These are phyloP conservation scores for Solanum pennellii DNA, from an alignment of 257 asterid species.

Conservation along the genomic window DNA sequence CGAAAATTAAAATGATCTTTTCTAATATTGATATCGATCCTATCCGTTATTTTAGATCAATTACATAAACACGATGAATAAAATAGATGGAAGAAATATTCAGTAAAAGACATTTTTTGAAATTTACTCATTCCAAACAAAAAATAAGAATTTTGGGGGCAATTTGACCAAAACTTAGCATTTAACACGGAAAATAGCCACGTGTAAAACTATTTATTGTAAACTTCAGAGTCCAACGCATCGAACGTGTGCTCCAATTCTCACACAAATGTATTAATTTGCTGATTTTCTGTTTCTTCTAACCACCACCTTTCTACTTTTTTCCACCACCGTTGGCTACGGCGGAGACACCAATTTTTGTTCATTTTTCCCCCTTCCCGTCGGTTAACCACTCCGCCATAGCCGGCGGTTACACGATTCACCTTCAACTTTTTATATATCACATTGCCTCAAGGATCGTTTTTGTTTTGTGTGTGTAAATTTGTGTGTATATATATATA, in stretches of 20 bases:
- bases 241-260: neutral
- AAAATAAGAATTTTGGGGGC: neutral
- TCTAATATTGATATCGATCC: accelerated
- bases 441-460: neutral
- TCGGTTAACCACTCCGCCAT: neutral
- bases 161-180: neutral
- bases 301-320: neutral
- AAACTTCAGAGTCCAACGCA: neutral
- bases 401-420: constrained; percentile 1
- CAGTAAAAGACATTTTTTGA: neutral
- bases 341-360: neutral
- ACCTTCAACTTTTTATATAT: neutral
- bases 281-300: neutral
- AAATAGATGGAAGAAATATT: neutral
- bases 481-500: neutral
- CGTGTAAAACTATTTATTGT: neutral
- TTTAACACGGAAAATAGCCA: neutral
- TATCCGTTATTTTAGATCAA: no score
- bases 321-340: neutral
- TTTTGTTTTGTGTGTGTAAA: neutral
- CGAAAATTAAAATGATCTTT: no score
- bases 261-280: neutral
- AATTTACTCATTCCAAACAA: neutral
- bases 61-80: neutral
- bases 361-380: neutral